Evolutionary conservation across 306 rosid genomes (phyloP), one percentile per base, ranked within the genome.

Genomic region (Vicia villosa): DNA sequence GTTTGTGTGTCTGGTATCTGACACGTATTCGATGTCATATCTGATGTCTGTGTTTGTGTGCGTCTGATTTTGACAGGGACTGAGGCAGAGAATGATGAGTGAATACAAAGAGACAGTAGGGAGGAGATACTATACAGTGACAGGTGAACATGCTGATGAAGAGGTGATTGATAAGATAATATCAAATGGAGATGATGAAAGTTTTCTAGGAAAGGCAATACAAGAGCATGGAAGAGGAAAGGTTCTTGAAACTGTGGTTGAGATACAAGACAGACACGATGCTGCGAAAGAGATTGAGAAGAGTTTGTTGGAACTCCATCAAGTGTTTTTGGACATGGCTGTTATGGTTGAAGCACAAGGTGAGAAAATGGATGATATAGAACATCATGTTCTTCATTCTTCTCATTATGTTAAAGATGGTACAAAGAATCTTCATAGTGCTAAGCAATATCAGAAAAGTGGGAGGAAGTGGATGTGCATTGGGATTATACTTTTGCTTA

Each of bases 281-380:
- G 63, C 95, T 2, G 96, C 98, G 0, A 87, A 83, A 67, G 98
- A 87, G 61, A 79, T 92, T 0, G 98, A 92, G 83, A 83, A 78
- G 82, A 92, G 95, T 46, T 67, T 92, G 75, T 36, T 92, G 41
- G 95, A 92, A 84, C 82, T 92, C 34, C 98, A 92, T 47, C 92
- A 89, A 68, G 86, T 92, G 77, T 92, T 89, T 28, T 52, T 92
- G 75, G 96, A 92, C 43, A 92, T 92, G 98, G 96, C 96, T 13
- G 98, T 92, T 5, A 83, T 89, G 98, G 98, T 92, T 69, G 98
- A 92, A 60, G 92, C 92, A 1, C 98, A 92, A 26, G 98, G 96
- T 8, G 98, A 89, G 77, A 81, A 92, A 65, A 89, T 92, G 95
- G 96, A 92, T 57, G 89, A 92, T 43, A 92, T 92, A 47, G 96